phyloP scores from a whole-genome alignment of 306 rosid genomes.

The Datisca glomerata region DNA sequence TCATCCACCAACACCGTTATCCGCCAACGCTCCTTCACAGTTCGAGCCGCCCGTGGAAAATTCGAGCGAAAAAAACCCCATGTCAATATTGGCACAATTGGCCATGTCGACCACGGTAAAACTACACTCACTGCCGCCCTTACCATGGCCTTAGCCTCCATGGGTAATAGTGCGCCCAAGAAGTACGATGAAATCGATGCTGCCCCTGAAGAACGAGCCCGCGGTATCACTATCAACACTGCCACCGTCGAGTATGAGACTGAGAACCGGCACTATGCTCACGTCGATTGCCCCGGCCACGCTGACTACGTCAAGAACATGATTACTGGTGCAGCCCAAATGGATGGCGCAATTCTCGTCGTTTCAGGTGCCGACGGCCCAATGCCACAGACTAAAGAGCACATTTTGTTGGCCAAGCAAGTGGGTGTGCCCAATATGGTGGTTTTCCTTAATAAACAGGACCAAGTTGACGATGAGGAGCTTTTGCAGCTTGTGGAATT shows the following conservation, averaged over 20 bases:
- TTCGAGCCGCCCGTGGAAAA: constrained; percentile 19
- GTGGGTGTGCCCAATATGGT: constrained; percentile 81
- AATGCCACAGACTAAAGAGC: constrained; percentile 62
- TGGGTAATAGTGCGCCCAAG: constrained; percentile 24
- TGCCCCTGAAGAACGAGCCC: constrained; percentile 23
- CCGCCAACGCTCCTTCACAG: constrained; percentile 4
- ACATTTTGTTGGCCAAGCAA: constrained; percentile 61
- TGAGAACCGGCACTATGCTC: constrained; percentile 62
- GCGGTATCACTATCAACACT: too few species aligned
- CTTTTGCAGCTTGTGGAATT: constrained; percentile 60
- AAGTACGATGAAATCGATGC: constrained; percentile 28
- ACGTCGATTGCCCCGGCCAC: constrained; percentile 27
- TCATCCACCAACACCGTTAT: neutral
- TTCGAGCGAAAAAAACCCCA: constrained; percentile 29
- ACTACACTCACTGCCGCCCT: constrained; percentile 27
- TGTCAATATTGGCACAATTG: too few species aligned
- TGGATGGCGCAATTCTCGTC: constrained; percentile 25
- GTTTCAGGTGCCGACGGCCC: constrained; percentile 17
- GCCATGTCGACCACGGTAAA: constrained; percentile 25
- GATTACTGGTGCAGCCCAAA: constrained; percentile 2
- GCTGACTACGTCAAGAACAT: constrained; percentile 5
- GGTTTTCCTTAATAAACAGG: constrained; percentile 60
- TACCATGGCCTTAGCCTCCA: constrained; percentile 27
- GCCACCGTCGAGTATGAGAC: constrained; percentile 93
- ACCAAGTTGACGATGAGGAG: constrained; percentile 78